A percentile compares a stretch with the other conserved stretches of the same genome.
These are phyloP conservation scores for Russula emetica DNA, from an alignment of 768 basidiomycete genomes.

Conservation along the genomic window DNA sequence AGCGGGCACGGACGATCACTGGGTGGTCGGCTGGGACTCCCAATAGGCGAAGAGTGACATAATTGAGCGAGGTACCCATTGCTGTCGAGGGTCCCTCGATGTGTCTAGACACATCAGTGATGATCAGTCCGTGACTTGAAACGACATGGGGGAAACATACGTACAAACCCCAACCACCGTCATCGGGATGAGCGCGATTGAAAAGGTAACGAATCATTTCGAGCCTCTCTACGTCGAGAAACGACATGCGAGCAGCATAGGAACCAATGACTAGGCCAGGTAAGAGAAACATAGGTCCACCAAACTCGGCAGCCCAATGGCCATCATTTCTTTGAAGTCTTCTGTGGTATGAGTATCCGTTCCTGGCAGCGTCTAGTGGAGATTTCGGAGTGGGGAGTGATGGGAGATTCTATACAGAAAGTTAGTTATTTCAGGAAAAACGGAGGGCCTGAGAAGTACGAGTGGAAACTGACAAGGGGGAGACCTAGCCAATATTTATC, in stretches of 20 bases:
- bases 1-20: constrained; percentile 73
- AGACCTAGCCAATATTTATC: constrained; percentile 91
- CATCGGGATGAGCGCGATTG: constrained; percentile 70
- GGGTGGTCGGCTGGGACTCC: constrained; percentile 85
- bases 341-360: constrained; percentile 88
- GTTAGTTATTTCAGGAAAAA: constrained; percentile 11
- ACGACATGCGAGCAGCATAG: constrained; percentile 81
- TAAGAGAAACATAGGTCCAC: constrained; percentile 82
- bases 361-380: constrained; percentile 73
- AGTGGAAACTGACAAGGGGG: constrained; percentile 48
- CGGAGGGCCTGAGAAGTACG: not conserved
- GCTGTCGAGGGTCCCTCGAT: constrained; percentile 90
- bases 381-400: constrained; percentile 58
- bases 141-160: constrained; percentile 34
- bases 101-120: constrained; percentile 59
- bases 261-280: constrained; percentile 93
- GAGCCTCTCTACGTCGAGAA: constrained; percentile 72
- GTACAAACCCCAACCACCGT: constrained; percentile 97
- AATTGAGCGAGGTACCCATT: constrained; percentile 93
- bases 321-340: constrained; percentile 85
- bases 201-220: constrained; percentile 93
- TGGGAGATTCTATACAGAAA: constrained; percentile 51
- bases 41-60: constrained; percentile 77
- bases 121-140: constrained; percentile 17
- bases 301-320: constrained; percentile 93